phyloP scores from a whole-genome alignment of 352 stramenopile species.

The Phytophthora melonis region DNA sequence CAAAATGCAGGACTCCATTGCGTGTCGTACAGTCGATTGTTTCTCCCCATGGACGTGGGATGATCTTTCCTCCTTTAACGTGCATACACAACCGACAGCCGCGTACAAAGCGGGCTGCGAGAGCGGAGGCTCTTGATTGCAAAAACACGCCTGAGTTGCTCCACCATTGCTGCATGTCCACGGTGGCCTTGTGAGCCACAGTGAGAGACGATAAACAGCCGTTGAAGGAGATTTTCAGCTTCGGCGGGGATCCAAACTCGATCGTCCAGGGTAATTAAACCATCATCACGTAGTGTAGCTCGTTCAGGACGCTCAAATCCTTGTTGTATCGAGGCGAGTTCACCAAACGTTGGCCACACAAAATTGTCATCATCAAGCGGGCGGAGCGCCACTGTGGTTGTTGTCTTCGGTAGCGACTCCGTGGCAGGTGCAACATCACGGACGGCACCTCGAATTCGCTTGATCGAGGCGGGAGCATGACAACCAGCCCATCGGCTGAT shows the following conservation, averaged over 20 bases:
- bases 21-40: slow-evolving; percentile 4
- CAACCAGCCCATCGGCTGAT: slow-evolving; percentile 20
- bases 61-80: slow-evolving; percentile 1
- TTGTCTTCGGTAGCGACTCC: too few relatives aligned
- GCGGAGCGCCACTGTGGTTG: not conserved
- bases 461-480: not conserved
- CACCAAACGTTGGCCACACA: too few relatives aligned
- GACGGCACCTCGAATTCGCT: not conserved
- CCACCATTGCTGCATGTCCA: slow-evolving; percentile 2
- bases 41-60: slow-evolving; percentile 16
- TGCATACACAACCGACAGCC: slow-evolving; percentile 13
- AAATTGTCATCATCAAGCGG: not conserved
- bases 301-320: too few relatives aligned
- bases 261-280: not conserved
- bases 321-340: too few relatives aligned
- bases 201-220: slow-evolving; percentile 17
- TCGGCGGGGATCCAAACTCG: not conserved
- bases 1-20: slow-evolving; percentile 8
- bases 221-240: not conserved
- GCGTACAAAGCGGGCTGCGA: not conserved
- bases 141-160: slow-evolving; percentile 8
- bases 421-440: not conserved
- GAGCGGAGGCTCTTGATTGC: not conserved
- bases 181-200: slow-evolving; percentile 2
- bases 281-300: not conserved